Evolutionary conservation across 2,329 filamentous ascomycete genomes (phyloP).

Genomic region (Geosmithia morbida): DNA sequence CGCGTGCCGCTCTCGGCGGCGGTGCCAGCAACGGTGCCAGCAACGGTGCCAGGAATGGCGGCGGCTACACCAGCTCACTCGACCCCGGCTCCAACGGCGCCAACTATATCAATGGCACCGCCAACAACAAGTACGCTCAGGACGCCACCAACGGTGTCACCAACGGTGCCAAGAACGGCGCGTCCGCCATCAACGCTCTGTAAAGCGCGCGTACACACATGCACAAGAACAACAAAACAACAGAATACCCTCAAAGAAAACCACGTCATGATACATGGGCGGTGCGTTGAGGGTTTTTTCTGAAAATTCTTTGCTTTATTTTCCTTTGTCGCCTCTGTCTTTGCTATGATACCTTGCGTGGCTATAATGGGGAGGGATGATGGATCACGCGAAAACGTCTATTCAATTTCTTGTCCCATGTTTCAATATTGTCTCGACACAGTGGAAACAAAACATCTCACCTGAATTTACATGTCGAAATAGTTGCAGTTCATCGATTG

Average conservation of each 20-base stretch:
- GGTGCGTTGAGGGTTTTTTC: background rate
- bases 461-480: background rate
- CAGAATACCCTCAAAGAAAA: background rate
- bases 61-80: background rate
- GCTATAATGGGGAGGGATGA: background rate
- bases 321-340: background rate
- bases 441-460: background rate
- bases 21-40: slow-evolving; percentile 4
- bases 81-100: background rate
- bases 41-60: slow-evolving; percentile 2
- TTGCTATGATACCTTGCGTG: background rate
- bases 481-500: background rate
- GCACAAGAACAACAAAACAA: background rate
- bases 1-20: slow-evolving; percentile 7
- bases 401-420: background rate
- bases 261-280: background rate
- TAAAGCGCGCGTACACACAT: background rate
- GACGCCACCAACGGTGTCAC: background rate
- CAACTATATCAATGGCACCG: background rate
- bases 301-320: background rate
- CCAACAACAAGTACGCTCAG: background rate
- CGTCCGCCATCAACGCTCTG: background rate
- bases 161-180: background rate
- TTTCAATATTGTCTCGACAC: background rate
- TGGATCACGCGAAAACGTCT: background rate